Evolutionary conservation across 2,329 filamentous ascomycete species (phyloP), one percentile per base, ranked within the genome.

Genomic region (Fonsecaea multimorphosa): DNA sequence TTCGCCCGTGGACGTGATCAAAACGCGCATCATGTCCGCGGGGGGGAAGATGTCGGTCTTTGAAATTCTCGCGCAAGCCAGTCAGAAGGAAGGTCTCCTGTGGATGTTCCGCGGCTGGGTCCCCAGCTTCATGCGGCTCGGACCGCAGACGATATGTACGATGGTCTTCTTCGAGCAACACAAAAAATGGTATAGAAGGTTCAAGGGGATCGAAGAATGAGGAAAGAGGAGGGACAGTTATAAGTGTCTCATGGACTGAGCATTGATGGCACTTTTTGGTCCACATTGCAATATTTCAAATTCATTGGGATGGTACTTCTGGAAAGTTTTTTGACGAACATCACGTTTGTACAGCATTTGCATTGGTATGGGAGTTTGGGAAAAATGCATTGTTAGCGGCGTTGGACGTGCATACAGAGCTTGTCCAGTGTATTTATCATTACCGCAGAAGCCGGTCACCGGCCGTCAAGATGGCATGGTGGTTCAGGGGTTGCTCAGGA

Each of bases 81-180:
- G 80, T 63, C 78, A 79, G 58, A 80, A 82, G 57, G 87, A 89
- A 74, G 87, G 87, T 11, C 76, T 86, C 36, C 77, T 80, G 4
- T 89, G 87, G 87, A 85, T 87, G 78, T 89, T 89, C 78, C 83
- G 86, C 70, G 87, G 87, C 29, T 89, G 87, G 87, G 84, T 88
- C 16, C 87, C 87, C 19, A 89, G 87, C 74, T 89, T 89, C 70
- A 86, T 89, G 63, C 82, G 87, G 7, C 76, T 89, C 22, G 87
- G 87, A 1, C 87, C 87, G 29, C 87, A 89, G 74, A 89, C 87
- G 0, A 85, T 89, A 67, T 84, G 85, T 34, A 89, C 87, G 0
- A 89, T 89, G 72, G 70, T 89, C 66, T 89, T 89, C 75, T 78
- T 89, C 71, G 87, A 89, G 72, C 86, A 89, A 75, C 87, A 89